A percentile compares a stretch with the other conserved stretches of the same genome.
Evolutionary conservation across 352 stramenopile genomes (phyloP).

Genomic region (Phytophthora citricola): DNA sequence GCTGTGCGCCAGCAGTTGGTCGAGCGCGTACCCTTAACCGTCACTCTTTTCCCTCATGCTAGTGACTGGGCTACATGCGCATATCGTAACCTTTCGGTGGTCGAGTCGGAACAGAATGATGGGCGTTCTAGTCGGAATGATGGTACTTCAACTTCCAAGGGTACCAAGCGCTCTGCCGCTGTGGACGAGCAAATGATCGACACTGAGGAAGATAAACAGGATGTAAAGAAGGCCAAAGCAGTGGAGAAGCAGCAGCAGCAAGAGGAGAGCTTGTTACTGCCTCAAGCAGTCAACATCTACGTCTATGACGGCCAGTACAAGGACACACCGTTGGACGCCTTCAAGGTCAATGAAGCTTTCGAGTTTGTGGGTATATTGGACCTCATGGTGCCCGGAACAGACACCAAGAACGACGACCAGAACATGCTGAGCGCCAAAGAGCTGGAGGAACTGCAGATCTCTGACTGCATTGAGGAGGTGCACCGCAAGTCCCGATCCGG

Average conservation of each 20-base stretch:
- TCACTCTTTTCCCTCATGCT: constrained; percentile 65
- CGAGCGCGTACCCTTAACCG: constrained; percentile 68
- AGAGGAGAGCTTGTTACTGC: constrained; percentile 20
- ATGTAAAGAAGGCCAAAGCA: constrained; percentile 56
- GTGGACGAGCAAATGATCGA: constrained; percentile 19
- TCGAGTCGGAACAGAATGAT: constrained; percentile 7
- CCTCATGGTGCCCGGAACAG: constrained; percentile 51
- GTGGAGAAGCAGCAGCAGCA: constrained; percentile 3
- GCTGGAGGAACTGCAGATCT: constrained; percentile 67
- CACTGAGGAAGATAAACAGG: neutral
- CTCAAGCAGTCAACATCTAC: constrained; percentile 67
- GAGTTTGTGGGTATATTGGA: constrained; percentile 84
- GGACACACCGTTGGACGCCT: constrained; percentile 51
- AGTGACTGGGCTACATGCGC: constrained; percentile 58
- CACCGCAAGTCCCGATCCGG: constrained; percentile 57
- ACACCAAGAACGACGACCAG: constrained; percentile 22
- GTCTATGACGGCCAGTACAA: constrained; percentile 77
- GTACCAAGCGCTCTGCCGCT: constrained; percentile 50
- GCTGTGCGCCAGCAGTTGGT: constrained; percentile 40
- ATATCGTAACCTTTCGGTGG: constrained; percentile 27
- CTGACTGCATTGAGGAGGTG: constrained; percentile 66
- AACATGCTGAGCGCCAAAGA: constrained; percentile 34
- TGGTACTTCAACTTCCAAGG: constrained; percentile 28
- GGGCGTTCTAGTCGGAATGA: constrained; percentile 18
- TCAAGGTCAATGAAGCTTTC: constrained; percentile 87